Evolutionary conservation across 2,329 filamentous ascomycete species (phyloP).

Genomic region (Didymella lethalis): DNA sequence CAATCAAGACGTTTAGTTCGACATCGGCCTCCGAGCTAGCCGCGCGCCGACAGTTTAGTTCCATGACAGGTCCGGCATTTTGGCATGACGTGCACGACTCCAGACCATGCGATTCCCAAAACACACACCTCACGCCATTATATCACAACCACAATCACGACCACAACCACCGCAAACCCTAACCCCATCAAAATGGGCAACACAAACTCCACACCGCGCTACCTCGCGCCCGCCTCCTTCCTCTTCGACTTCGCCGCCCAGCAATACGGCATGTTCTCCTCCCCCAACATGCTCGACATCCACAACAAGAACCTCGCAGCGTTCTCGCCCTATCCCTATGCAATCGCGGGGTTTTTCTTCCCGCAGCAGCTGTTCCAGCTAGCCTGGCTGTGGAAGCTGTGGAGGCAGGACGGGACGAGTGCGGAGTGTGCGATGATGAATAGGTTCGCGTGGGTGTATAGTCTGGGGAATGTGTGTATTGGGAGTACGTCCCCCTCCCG

Average conservation of each 20-base stretch:
- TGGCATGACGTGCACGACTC: constrained; percentile 20
- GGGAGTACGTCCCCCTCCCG: constrained; percentile 56
- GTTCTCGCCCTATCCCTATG: constrained; percentile 65
- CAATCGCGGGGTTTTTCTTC: constrained; percentile 68
- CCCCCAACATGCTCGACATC: constrained; percentile 66
- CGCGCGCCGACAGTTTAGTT: not conserved
- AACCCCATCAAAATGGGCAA: constrained; percentile 57
- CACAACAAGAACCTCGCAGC: constrained; percentile 66
- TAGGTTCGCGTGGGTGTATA: constrained; percentile 64
- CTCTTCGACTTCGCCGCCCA: constrained; percentile 65
- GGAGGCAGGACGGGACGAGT: constrained; percentile 56
- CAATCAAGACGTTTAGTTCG: not conserved
- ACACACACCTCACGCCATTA: not conserved
- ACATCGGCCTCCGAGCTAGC: constrained; percentile 3
- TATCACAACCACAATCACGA: no score
- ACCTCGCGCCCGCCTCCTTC: constrained; percentile 64
- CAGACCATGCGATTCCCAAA: constrained; percentile 1
- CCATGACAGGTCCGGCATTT: not conserved
- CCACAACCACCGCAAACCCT: no score
- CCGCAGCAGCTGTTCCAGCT: constrained; percentile 67
- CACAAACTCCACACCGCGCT: constrained; percentile 62
- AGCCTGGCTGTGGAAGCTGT: constrained; percentile 65
- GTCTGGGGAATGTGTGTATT: constrained; percentile 66
- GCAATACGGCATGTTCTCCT: constrained; percentile 65
- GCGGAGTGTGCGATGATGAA: constrained; percentile 60